A percentile compares a stretch with the other conserved stretches of the same genome.
These are phyloP conservation scores for Gossypium gossypioides DNA, from an alignment of 441 rosid species.

Conservation along the genomic window DNA sequence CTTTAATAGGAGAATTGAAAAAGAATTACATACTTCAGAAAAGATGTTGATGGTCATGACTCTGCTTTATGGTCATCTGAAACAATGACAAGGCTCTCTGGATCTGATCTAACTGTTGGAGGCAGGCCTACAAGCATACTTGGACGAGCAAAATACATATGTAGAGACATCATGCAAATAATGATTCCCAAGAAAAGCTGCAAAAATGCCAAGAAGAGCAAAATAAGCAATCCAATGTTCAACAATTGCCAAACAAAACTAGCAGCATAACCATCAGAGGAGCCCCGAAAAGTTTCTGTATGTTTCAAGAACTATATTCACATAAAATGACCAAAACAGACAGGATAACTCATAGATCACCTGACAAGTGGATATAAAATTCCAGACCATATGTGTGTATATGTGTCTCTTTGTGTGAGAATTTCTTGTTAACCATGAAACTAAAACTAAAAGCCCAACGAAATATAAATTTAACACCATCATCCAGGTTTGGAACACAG, in stretches of 20 bases:
- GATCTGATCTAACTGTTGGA: conserved; percentile 12
- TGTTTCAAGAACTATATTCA: background rate
- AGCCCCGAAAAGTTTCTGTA: background rate
- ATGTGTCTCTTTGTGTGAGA: background rate
- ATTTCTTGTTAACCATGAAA: conserved; percentile 9
- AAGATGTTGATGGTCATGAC: background rate
- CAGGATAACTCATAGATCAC: background rate
- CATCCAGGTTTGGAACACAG: conserved; percentile 37
- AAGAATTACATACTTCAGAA: conserved; percentile 8
- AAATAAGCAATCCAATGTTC: background rate
- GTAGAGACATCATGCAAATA: conserved; percentile 17
- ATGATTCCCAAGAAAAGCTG: conserved; percentile 19
- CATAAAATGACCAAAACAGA: background rate
- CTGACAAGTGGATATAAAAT: background rate
- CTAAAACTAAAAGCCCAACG: background rate
- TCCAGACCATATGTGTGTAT: background rate
- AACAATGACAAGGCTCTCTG: conserved; percentile 14
- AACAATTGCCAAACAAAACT: background rate
- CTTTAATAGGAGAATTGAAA: background rate
- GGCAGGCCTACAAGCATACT: conserved; percentile 13
- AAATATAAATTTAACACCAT: conserved; percentile 55
- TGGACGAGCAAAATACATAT: conserved; percentile 17
- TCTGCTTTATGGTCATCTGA: conserved; percentile 11
- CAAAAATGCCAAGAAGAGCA: background rate
- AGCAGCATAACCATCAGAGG: background rate